Evolutionary conservation across 306 rosid genomes (phyloP).

Genomic region (Rosa chinensis): DNA sequence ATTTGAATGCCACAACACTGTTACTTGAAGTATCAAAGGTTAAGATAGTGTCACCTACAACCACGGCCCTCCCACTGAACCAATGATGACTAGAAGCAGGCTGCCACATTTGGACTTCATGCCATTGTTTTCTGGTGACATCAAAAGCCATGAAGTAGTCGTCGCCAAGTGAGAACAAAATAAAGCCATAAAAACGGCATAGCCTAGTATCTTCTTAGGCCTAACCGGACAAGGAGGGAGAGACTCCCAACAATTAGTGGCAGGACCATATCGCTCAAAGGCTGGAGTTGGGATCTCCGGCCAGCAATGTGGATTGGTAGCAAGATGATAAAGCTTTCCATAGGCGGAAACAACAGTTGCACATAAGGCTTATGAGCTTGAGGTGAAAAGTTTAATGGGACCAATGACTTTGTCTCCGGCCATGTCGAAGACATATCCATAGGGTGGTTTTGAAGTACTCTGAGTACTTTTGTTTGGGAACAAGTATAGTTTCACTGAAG

Average conservation of each 20-base stretch:
- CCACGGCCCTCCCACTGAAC: too few species aligned
- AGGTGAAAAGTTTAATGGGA: background rate
- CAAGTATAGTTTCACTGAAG: background rate
- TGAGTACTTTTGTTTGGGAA: background rate
- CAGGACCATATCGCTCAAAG: background rate
- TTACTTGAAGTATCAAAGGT: too few species aligned
- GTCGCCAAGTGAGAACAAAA: background rate
- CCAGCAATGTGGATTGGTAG: background rate
- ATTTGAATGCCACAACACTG: too few species aligned
- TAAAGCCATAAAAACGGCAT: background rate
- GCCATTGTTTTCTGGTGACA: background rate
- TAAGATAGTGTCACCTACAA: too few species aligned
- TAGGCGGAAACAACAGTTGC: background rate
- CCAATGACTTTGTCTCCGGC: background rate
- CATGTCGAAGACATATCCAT: background rate
- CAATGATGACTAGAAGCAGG: too few species aligned
- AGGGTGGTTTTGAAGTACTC: background rate
- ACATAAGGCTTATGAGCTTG: background rate
- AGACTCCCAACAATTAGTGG: background rate
- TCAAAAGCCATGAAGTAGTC: background rate
- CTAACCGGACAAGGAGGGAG: background rate
- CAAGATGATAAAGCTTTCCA: background rate
- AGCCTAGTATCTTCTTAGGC: background rate
- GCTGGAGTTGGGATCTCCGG: background rate
- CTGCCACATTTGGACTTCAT: background rate